These are phyloP conservation scores for Combretum micranthum DNA, from an alignment of 345 rosid species.

Conservation along the genomic window DNA sequence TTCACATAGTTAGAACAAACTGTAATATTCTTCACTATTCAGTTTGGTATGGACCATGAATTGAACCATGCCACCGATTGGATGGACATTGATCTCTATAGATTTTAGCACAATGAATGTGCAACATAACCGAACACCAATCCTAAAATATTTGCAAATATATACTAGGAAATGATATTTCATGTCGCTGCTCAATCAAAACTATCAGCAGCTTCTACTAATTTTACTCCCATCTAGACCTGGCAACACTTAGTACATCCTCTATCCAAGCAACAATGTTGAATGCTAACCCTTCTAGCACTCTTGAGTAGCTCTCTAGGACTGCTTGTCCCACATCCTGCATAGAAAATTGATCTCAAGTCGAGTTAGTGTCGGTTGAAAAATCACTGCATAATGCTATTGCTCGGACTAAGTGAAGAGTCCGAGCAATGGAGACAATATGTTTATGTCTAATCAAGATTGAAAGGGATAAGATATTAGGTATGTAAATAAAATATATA, in stretches of 20 bases:
- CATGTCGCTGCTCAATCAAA: too few species aligned
- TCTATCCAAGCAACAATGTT: constrained; percentile 21
- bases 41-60: too few species aligned
- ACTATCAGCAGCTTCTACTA: background rate
- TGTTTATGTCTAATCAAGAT: background rate
- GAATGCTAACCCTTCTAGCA: constrained; percentile 21
- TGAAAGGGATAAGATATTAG: background rate
- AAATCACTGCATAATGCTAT: too few species aligned
- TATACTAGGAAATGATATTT: too few species aligned
- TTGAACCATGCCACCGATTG: too few species aligned
- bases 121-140: too few species aligned
- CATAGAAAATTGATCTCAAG: background rate
- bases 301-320: constrained; percentile 22
- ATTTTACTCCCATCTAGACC: background rate
- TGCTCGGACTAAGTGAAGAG: background rate
- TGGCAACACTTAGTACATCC: constrained; percentile 13
- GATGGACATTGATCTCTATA: too few species aligned
- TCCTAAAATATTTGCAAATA: too few species aligned
- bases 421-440: background rate
- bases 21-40: too few species aligned
- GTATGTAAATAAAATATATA: background rate
- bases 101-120: too few species aligned
- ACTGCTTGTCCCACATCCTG: constrained; percentile 22
- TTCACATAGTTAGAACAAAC: too few species aligned
- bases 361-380: too few species aligned